Base-by-base conservation (phyloP, 441 rosid genomes). In the Corymbia citriodora region DNA sequence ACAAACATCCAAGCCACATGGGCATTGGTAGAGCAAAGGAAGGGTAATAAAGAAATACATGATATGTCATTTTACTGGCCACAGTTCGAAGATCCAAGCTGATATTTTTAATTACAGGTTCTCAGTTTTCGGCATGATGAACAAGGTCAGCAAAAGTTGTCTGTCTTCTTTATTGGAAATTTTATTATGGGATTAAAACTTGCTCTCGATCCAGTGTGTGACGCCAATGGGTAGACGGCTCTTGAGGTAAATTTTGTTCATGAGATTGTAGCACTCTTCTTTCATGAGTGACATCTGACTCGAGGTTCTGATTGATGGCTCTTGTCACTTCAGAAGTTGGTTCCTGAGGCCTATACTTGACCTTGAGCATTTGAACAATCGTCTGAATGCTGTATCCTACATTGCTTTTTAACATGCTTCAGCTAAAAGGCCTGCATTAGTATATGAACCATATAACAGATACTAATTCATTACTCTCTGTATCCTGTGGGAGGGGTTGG, bases 1-100 rank as follows among this genome's bases (percentile, higher is more conserved):
- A 98, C 93, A 98, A 97, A 91, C 99, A 98, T 95, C 99, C 99
- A 91, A 98, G 99, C 94, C 98, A 97, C 93, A 97, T 98, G 99
- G 99, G 99, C 91, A 98, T 98, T 91, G 99, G 99, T 88, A 94
- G 99, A 95, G 98, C 99, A 92, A 98, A 98, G 92, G 99, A 98
- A 95, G 99, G 99, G 99, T 98, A 95, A 91, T 31, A 72, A 49
- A 57, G 31, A 87, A 53, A 45, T 91, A 25, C 25, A 89, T 79
- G 52, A 45, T 45, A 63, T 65, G 87, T 93, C 70, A 91, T 87
- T 90, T 92, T 88, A 48, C 74, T 90, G 88, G 65, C 61, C 3
- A 1, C 12, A 45, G 31, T 79, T 17, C 13, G 70, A 90, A 92
- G 89, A 91, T 88, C 91, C 89, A 52, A 90, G 87, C 88, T 93